Conservation (phyloP, 129 eudicot genomes). For the Logfia minima region DNA sequence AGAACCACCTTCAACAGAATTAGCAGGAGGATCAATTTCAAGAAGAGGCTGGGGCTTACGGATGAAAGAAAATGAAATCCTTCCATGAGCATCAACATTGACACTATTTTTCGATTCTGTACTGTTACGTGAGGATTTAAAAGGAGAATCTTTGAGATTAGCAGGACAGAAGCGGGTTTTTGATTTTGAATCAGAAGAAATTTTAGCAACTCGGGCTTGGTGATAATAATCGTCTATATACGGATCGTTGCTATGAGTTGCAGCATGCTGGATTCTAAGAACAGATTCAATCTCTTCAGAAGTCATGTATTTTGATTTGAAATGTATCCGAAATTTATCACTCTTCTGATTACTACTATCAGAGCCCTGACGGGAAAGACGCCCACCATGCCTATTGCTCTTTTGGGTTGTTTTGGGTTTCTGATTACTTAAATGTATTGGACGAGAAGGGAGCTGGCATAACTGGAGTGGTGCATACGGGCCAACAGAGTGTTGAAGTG, state of each 20-base stretch:
- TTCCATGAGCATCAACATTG: conserved; percentile 75
- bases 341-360: conserved; percentile 63
- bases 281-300: conserved; percentile 88
- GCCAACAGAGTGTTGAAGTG: conserved; percentile 58
- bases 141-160: conserved; percentile 57
- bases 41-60: conserved; percentile 89
- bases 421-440: conserved; percentile 60
- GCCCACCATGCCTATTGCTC: conserved; percentile 44
- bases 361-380: conserved; percentile 65
- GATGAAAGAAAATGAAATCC: conserved; percentile 70
- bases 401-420: conserved; percentile 52
- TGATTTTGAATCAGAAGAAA: conserved; percentile 55
- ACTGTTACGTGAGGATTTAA: conserved; percentile 50
- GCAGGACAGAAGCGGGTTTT: conserved; percentile 80
- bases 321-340: conserved; percentile 51
- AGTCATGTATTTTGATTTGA: conserved; percentile 88
- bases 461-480: conserved; percentile 50
- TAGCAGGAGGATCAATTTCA: conserved; percentile 67
- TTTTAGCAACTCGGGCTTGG: conserved; percentile 81
- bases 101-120: conserved; percentile 71
- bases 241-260: conserved; percentile 82
- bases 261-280: conserved; percentile 83
- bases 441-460: conserved; percentile 56
- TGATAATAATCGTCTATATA: conserved; percentile 94
- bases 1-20: conserved; percentile 31